phyloP scores from a whole-genome alignment of 148 eudicot genomes.

The Rhododendron mucronatum region DNA sequence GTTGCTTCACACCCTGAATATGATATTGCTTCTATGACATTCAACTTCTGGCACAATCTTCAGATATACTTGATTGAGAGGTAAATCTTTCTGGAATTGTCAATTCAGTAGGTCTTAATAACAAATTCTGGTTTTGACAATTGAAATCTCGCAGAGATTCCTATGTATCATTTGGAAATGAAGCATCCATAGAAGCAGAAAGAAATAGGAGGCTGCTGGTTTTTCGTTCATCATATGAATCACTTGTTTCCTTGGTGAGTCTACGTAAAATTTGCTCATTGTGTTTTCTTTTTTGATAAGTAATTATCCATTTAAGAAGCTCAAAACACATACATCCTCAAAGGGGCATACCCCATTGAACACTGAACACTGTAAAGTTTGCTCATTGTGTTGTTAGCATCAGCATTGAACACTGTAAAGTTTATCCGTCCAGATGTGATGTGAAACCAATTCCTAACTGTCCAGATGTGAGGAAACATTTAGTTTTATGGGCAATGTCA shows the following conservation, averaged over 20 bases:
- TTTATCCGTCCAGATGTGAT: too few relatives aligned
- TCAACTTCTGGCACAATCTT: constrained; percentile 97
- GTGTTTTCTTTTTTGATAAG: too few relatives aligned
- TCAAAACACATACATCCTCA: background rate
- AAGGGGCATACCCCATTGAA: background rate
- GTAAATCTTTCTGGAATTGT: constrained; percentile 27
- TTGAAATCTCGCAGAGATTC: constrained; percentile 48
- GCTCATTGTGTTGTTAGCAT: background rate
- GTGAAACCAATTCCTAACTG: background rate
- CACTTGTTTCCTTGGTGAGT: constrained; percentile 95
- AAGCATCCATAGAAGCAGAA: constrained; percentile 73
- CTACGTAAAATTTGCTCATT: background rate
- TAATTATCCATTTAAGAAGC: background rate
- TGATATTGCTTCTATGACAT: constrained; percentile 99
- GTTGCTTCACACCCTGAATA: constrained; percentile 94
- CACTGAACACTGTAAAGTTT: background rate
- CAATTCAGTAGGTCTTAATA: background rate
- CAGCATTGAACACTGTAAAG: background rate
- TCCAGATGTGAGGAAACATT: background rate
- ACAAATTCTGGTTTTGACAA: constrained; percentile 6
- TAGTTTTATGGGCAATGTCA: background rate
- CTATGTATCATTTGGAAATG: constrained; percentile 50
- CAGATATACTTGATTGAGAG: constrained; percentile 81
- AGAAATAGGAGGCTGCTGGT: constrained; percentile 65
- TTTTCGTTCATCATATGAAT: constrained; percentile 83